Evolutionary conservation across 768 basidiomycete species (phyloP).

Genomic region (Tricholoma flavovirens): DNA sequence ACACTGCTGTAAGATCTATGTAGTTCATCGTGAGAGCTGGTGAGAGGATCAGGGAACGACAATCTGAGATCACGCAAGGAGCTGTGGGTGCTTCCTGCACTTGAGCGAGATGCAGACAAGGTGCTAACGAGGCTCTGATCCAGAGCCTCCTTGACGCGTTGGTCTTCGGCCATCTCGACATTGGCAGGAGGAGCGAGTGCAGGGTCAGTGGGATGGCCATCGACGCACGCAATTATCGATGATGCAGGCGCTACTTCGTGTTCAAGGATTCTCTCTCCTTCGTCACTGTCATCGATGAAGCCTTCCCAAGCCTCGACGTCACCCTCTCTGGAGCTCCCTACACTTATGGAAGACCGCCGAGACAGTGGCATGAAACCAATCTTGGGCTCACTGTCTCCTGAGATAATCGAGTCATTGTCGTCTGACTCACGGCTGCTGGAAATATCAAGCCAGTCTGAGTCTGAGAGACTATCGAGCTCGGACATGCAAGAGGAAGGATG

Average conservation of each 20-base stretch:
- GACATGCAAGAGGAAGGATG: constrained; percentile 42
- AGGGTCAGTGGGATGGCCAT: constrained; percentile 28
- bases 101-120: constrained; percentile 66
- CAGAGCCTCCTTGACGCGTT: constrained; percentile 64
- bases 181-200: constrained; percentile 24
- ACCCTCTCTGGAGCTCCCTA: constrained; percentile 60
- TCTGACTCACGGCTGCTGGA: constrained; percentile 65
- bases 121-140: constrained; percentile 84
- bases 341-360: constrained; percentile 64
- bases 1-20: constrained; percentile 55
- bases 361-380: constrained; percentile 49
- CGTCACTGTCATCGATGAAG: constrained; percentile 57
- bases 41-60: constrained; percentile 81
- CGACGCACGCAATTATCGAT: constrained; percentile 23
- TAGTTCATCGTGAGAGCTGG: constrained; percentile 60
- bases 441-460: constrained; percentile 84
- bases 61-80: constrained; percentile 71
- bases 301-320: constrained; percentile 79
- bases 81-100: constrained; percentile 48
- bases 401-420: constrained; percentile 63
- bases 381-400: constrained; percentile 59
- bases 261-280: constrained; percentile 24
- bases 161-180: constrained; percentile 52
- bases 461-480: constrained; percentile 63
- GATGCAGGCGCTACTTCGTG: constrained; percentile 27